Evolutionary conservation across 768 basidiomycete species (phyloP).

Genomic region (Thelephora aurantiotincta): DNA sequence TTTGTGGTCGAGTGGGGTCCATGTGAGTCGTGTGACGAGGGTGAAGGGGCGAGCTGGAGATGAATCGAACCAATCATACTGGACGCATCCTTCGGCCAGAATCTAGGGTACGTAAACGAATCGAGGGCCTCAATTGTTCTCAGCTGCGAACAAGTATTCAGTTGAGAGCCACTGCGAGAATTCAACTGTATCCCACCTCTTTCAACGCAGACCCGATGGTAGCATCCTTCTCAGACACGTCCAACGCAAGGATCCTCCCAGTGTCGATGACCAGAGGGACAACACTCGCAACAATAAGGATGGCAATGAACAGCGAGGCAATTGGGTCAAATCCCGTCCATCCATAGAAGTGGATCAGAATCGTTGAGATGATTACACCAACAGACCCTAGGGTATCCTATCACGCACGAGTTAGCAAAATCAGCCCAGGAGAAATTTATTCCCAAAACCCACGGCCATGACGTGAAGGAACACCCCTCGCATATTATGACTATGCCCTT

Average conservation of each 20-base stretch:
- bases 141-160: slow-evolving; percentile 31
- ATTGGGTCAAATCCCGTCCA: slow-evolving; percentile 99
- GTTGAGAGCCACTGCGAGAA: background rate
- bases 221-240: slow-evolving; percentile 51
- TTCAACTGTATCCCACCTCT: slow-evolving; percentile 33
- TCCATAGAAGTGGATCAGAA: slow-evolving; percentile 90
- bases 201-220: slow-evolving; percentile 43
- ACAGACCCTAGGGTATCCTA: slow-evolving; percentile 94
- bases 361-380: slow-evolving; percentile 93
- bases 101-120: slow-evolving; percentile 69
- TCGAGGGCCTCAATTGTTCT: slow-evolving; percentile 63
- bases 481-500: slow-evolving; percentile 97
- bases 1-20: slow-evolving; percentile 34
- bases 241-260: slow-evolving; percentile 76
- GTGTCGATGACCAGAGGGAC: slow-evolving; percentile 91
- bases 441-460: slow-evolving; percentile 60
- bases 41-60: slow-evolving; percentile 64
- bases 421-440: background rate
- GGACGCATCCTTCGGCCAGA: slow-evolving; percentile 92
- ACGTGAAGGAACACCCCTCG: slow-evolving; percentile 97
- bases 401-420: slow-evolving; percentile 1
- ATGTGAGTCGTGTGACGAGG: slow-evolving; percentile 38
- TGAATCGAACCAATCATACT: slow-evolving; percentile 85
- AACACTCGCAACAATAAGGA: slow-evolving; percentile 90
- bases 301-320: slow-evolving; percentile 90